Evolutionary conservation across 1,139 yeast species (phyloP).

Genomic region (Barnettozyma hawaiiensis): DNA sequence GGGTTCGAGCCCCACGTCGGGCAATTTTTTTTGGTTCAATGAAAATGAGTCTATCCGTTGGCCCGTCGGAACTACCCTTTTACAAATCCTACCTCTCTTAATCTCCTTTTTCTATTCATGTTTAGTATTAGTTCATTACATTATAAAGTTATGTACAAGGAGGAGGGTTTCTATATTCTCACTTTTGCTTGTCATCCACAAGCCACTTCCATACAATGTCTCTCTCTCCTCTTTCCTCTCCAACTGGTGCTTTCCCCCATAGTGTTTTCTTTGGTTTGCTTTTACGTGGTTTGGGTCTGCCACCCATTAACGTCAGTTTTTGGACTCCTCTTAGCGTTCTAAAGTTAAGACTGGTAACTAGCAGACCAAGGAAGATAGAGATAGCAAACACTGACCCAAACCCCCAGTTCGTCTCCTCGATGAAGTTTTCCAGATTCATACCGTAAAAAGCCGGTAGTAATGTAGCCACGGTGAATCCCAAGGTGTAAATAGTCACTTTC

Average conservation of each 20-base stretch:
- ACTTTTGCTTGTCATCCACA: slow-evolving; percentile 48
- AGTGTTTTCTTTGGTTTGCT: slow-evolving; percentile 3
- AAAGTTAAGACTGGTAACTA: slow-evolving; percentile 36
- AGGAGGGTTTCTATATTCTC: too few relatives aligned
- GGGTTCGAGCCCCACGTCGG: slow-evolving; percentile 44
- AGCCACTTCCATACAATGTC: slow-evolving; percentile 75
- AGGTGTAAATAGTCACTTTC: slow-evolving; percentile 59
- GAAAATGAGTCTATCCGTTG: too few relatives aligned
- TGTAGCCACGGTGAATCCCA: slow-evolving; percentile 53
- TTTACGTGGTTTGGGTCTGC: slow-evolving; percentile 4
- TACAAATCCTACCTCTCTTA: too few relatives aligned
- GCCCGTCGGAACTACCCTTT: too few relatives aligned
- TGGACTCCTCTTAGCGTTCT: slow-evolving; percentile 38
- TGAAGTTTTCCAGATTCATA: slow-evolving; percentile 73
- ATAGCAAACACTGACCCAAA: slow-evolving; percentile 39
- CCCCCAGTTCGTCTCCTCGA: slow-evolving; percentile 54
- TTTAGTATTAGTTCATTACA: too few relatives aligned
- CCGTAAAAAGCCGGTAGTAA: slow-evolving; percentile 76
- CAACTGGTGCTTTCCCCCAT: slow-evolving; percentile 6
- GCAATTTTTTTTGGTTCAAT: slow-evolving; percentile 24
- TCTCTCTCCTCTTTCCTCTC: slow-evolving; percentile 38
- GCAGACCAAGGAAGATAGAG: slow-evolving; percentile 36
- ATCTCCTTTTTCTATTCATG: too few relatives aligned
- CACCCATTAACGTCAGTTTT: slow-evolving; percentile 37
- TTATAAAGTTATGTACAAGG: slow-evolving; percentile 22